Base-by-base conservation (phyloP, 805 yeast species). In the Candida vartiovaarae region DNA sequence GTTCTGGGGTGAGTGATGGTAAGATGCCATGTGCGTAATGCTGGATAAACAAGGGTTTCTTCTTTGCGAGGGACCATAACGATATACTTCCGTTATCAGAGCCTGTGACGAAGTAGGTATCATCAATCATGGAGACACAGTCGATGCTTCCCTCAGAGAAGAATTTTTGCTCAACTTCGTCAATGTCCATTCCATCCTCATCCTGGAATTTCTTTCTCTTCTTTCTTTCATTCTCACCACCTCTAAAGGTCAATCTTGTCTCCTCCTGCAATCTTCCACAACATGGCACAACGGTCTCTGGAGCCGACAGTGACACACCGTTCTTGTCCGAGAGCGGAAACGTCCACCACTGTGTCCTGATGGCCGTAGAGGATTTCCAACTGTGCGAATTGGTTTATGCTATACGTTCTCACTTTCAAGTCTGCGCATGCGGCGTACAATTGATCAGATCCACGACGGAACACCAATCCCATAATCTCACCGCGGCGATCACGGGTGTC, bases 221-320 rank as follows among this genome's bases (percentile, higher is more conserved):
- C 61, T 60, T 64, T 51, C 67, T 65, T 51, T 65, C 51, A 55
- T 64, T 49, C 57, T 88, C 96, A 46, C 95, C 95, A 48, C 95
- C 96, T 60, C 96, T 76, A 63, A 91, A 91, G 0, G 96, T 89
- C 56, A 93, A 75, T 59, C 97, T 78, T 1, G 95, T 80, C 66
- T 93, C 99, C 56, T 93, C 99, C 26, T n/a, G 95, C 79, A 52
- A 93, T 88, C 62, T 93, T 93, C 99, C 99, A 93, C 55, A 86
- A 70, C 82, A 95, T 84, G 8, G 91, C 96, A 5, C 96, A 86
- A 56, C 95, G 81, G 65, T 93, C 99, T 55, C 98, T 78, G 3
- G 95, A 74, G 15, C 99, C 99, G 30, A 91, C 98, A 26, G 95
- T 87, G 15, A 93, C 90, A 70, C 99, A 93, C 46, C 96, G 78